Conservation (phyloP, 805 yeast species). For the Myxozyma lipomycoides region DNA sequence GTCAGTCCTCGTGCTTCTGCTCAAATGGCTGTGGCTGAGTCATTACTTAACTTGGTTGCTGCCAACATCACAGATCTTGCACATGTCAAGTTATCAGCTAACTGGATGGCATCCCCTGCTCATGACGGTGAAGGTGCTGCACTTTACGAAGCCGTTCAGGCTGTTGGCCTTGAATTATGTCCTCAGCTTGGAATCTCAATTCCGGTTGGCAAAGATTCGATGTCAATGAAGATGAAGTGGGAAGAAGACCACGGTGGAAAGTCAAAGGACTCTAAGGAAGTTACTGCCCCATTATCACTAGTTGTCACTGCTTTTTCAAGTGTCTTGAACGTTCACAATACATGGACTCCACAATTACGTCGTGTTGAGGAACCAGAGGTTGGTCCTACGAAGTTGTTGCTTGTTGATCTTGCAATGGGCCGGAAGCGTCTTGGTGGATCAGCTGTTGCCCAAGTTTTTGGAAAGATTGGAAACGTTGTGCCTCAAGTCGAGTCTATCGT, state of each 20-base stretch:
- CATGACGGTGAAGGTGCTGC: conserved; percentile 94
- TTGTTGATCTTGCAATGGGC: conserved; percentile 71
- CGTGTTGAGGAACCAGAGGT: conserved; percentile 46
- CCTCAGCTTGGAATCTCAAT: conserved; percentile 87
- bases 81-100: conserved; percentile 83
- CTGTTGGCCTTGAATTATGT: conserved; percentile 89
- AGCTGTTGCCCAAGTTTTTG: conserved; percentile 89
- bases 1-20: conserved; percentile 89
- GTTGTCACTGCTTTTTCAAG: conserved; percentile 90
- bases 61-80: conserved; percentile 77
- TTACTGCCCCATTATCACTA: conserved; percentile 90
- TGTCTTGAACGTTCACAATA: conserved; percentile 73
- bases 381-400: conserved; percentile 51
- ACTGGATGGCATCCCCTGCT: conserved; percentile 98
- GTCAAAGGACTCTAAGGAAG: conserved; percentile 55
- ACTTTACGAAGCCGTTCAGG: conserved; percentile 93
- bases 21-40: conserved; percentile 92
- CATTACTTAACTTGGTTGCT: conserved; percentile 80
- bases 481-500: conserved; percentile 76
- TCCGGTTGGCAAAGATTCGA: conserved; percentile 98
- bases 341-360: conserved; percentile 88
- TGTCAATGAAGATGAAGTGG: conserved; percentile 99
- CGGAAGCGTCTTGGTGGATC: conserved; percentile 78
- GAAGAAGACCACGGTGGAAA: conserved; percentile 42
- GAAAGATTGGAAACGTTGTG: conserved; percentile 73